Evolutionary conservation across 2,329 filamentous ascomycete genomes (phyloP), one percentile per base, ranked within the genome.

Genomic region (Colletotrichum agaves): DNA sequence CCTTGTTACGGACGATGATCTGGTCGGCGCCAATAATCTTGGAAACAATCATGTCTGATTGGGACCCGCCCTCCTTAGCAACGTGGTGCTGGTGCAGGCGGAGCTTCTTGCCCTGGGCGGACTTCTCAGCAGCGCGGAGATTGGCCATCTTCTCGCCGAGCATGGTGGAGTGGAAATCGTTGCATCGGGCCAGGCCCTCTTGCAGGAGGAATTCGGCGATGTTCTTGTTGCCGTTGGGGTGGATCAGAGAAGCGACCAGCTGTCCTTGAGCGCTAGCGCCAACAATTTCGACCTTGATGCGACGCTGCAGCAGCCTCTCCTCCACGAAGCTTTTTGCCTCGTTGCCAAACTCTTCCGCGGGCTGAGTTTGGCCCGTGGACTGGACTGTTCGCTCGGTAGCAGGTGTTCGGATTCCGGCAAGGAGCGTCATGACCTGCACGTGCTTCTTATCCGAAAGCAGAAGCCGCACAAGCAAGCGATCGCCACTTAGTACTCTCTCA

Each of bases 91-190:
- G 93, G 85, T 96, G 97, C 15, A 98, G 77, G 52, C 93, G 93
- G 49, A 91, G 85, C 74, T 92, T 91, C 72, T 87, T 87, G 71
- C 89, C 87, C 80, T 94, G 94, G 4, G 96, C 96, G 66, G 87
- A 83, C 78, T 93, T 95, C 82, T 99, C 96, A 1, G 96, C 94
- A 71, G 92, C 88, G 70, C 96, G 90, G 64, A 98, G 88, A 65
- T 87, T 79, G 46, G 91, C 90, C 96, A 99, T 99, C 74, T 95
- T 93, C 56, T 88, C 83, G 49, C 96, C 96, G 11, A 99, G 87
- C 82, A 98, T 85, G 43, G 94, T 97, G 1, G 95, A 97, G 82
- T 99, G 96, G 80, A 96, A 94, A 79, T 99, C 96, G 71, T 94
- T 94, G 83, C 95, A 98, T 75, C 93, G 88, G 44, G 95, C 96